Evolutionary conservation across 2,329 filamentous ascomycete genomes (phyloP).

Genomic region (Capronia coronata): DNA sequence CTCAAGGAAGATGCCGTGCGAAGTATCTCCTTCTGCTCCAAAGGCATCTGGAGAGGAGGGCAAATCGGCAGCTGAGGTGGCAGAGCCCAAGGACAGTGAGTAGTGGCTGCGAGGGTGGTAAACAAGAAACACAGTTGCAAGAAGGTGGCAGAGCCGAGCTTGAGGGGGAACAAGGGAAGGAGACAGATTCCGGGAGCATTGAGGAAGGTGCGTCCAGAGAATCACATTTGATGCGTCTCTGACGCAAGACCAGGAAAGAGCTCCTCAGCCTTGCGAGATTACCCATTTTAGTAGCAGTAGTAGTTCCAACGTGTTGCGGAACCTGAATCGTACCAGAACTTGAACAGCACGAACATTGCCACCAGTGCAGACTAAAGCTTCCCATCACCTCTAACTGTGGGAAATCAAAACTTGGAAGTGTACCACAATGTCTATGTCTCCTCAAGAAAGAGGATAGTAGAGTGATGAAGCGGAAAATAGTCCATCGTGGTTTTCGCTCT

Average conservation of each 20-base stretch:
- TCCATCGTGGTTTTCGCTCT: conserved; percentile 38
- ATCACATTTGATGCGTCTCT: neutral
- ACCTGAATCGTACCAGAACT: no score
- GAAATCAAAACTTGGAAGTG: conserved; percentile 21
- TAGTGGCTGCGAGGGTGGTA: conserved; percentile 5
- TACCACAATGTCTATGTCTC: conserved; percentile 39
- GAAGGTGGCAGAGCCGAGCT: neutral
- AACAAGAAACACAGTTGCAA: no score
- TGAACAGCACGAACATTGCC: no score
- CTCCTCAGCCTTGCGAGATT: neutral
- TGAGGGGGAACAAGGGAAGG: conserved; percentile 2
- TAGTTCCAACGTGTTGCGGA: no score
- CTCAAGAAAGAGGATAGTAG: conserved; percentile 33
- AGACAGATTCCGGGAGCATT: neutral
- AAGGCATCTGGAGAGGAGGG: conserved; percentile 24
- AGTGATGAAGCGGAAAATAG: conserved; percentile 31
- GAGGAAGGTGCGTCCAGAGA: neutral
- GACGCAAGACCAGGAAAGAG: neutral
- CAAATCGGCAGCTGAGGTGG: conserved; percentile 24
- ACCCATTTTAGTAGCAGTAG: no score
- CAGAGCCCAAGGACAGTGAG: conserved; percentile 21
- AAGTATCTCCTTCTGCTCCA: conserved; percentile 14
- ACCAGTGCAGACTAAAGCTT: neutral
- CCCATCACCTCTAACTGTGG: neutral
- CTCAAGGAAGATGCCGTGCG: conserved; percentile 11